A percentile compares a stretch with the other conserved stretches of the same genome.
Evolutionary conservation across 2,329 filamentous ascomycete species (phyloP).

Genomic region (Trichoderma gracile): DNA sequence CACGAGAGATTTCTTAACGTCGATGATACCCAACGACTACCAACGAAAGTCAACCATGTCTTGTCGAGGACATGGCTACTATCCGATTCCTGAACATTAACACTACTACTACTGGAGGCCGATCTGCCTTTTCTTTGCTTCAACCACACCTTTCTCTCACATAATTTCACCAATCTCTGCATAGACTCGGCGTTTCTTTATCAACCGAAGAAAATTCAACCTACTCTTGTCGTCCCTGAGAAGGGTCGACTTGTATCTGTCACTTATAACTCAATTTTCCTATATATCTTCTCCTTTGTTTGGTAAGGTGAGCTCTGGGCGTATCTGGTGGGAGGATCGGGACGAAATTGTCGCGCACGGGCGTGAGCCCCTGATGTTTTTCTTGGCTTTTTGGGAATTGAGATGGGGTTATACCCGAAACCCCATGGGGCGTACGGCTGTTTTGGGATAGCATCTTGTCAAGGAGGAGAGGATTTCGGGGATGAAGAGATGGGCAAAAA

Average conservation of each 20-base stretch:
- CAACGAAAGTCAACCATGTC: constrained; percentile 17
- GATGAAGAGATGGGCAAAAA: constrained; percentile 21
- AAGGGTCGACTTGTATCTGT: constrained; percentile 33
- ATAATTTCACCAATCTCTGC: constrained; percentile 33
- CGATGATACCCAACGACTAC: constrained; percentile 26
- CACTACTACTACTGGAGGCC: not conserved
- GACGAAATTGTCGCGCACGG: constrained; percentile 30
- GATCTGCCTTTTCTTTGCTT: not conserved
- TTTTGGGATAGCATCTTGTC: constrained; percentile 27
- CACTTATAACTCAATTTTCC: constrained; percentile 32
- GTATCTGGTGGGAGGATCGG: constrained; percentile 30
- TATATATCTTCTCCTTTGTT: constrained; percentile 30
- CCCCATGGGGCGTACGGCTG: constrained; percentile 27
- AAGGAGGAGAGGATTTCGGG: constrained; percentile 10
- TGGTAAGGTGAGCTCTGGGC: constrained; percentile 33
- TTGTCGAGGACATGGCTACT: constrained; percentile 7
- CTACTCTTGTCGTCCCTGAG: constrained; percentile 26
- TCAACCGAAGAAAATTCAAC: constrained; percentile 24
- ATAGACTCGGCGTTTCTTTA: constrained; percentile 40
- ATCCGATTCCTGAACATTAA: constrained; percentile 32
- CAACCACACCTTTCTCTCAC: constrained; percentile 8
- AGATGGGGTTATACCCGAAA: constrained; percentile 26
- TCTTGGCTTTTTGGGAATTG: constrained; percentile 30
- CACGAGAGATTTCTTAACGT: constrained; percentile 19
- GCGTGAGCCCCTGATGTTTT: constrained; percentile 30